phyloP scores from a whole-genome alignment of 208 protist species.

The Tritrichomonas musculus region DNA sequence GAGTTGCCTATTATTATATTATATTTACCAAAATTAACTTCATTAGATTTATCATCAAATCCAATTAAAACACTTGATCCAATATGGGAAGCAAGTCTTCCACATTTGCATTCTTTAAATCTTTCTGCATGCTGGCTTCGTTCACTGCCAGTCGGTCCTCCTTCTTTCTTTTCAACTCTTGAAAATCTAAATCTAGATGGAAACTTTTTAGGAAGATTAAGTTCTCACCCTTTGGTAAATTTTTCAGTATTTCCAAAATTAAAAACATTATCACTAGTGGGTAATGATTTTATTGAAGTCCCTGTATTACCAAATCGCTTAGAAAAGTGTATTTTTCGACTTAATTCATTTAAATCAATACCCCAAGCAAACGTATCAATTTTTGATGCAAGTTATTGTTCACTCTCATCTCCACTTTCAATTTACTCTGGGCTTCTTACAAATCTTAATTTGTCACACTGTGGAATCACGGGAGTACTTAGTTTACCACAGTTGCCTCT shows the following conservation, averaged over 20 bases:
- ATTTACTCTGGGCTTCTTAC: not conserved
- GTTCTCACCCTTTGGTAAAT: too few species aligned
- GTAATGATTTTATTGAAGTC: conserved; percentile 20
- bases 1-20: not conserved
- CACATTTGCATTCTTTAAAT: not conserved
- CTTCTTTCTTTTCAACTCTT: not conserved
- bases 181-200: not conserved
- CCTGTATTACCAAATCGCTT: not conserved
- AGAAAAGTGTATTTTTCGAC: not conserved
- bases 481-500: not conserved
- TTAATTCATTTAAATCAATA: not conserved
- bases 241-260: not conserved
- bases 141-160: not conserved
- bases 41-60: conserved; percentile 1
- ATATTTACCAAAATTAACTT: not conserved
- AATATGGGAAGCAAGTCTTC: not conserved
- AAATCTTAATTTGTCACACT: not conserved
- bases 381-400: conserved; percentile 7
- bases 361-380: not conserved
- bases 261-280: conserved; percentile 4
- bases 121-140: conserved; percentile 5
- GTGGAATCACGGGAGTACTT: not conserved
- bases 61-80: not conserved
- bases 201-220: not conserved
- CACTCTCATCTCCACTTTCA: not conserved